Base-by-base conservation (phyloP, 1,284 basidiomycete species). In the Microbotryum intermedium region DNA sequence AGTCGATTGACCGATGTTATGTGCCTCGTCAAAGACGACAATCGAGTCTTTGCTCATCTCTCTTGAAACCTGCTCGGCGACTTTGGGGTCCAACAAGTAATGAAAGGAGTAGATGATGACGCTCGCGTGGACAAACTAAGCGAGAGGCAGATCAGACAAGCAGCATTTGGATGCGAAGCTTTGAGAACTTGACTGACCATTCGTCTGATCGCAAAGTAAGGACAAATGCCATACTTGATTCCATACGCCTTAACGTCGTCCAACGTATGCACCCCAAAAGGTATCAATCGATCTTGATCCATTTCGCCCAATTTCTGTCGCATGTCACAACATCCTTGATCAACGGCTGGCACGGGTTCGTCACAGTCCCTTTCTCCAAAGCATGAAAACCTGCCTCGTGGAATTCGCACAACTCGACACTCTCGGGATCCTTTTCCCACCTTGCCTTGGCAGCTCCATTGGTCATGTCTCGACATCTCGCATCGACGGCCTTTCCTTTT, bases 31-130 rank as follows among this genome's bases (percentile, higher is more conserved):
- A 71, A 99, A 99, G 0, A 99, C 93, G 50, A 99, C 93, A 60
- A 99, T 99, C 48, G 91, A 86, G 73, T 98, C 95, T 70, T 97
- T 97, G 34, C 88, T 90, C 77, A 98, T 82, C 74, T 98, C 94
- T 72, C 91, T 93, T 7, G 93, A 97, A 16, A 99, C 95, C 77
- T 97, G 93, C 71, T 98, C 94, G 0, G 95, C 95, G 46, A 99
- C 92, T 77, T 99, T 99, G 0, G 95, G 95, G 76, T 99, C 95
- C 49, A 99, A 83, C 26, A 99, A 81, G 74, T 99, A 99, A 75
- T 98, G 95, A 77, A 98, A 99, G 39, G 94, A 97, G 76, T 97
- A 99, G 75, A 99, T 97, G 75, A 99, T 84, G 65, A 98, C 82
- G 74, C 97, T 90, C 58, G 90, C 88, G 73, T 93, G 95, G 0